A percentile compares a stretch with the other conserved stretches of the same genome.
These are phyloP conservation scores for Zostera marina DNA, from an alignment of 116 monocot species.

Conservation along the genomic window DNA sequence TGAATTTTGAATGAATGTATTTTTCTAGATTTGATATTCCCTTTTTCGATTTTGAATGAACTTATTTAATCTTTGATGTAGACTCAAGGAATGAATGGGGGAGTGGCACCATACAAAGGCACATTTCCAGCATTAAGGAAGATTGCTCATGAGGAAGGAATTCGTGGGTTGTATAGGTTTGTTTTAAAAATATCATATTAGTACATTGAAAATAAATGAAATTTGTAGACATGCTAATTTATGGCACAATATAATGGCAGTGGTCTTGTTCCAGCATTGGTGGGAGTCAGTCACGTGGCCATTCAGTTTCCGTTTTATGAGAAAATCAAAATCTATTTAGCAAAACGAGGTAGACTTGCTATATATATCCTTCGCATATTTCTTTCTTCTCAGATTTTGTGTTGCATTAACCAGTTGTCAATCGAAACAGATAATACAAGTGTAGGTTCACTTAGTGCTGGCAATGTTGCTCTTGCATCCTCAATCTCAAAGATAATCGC, in stretches of 20 bases:
- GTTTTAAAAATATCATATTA: neutral
- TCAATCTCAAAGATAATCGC: conserved; percentile 73
- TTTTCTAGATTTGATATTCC: neutral
- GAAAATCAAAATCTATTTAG: conserved; percentile 63
- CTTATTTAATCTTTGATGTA: conserved; percentile 10
- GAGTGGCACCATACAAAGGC: conserved; percentile 44
- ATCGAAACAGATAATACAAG: conserved; percentile 46
- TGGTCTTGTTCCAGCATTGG: conserved; percentile 86
- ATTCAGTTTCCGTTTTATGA: conserved; percentile 93
- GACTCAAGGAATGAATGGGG: conserved; percentile 61
- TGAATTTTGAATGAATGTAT: neutral
- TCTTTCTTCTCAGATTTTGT: neutral
- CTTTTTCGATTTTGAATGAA: neutral
- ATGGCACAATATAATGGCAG: conserved; percentile 21
- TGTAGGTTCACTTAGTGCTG: conserved; percentile 49
- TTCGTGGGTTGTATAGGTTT: conserved; percentile 83
- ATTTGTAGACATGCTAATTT: neutral
- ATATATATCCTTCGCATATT: neutral
- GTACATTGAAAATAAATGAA: neutral
- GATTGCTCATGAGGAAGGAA: conserved; percentile 72
- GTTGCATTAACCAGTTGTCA: neutral
- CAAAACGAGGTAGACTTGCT: conserved; percentile 38
- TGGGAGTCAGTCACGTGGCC: conserved; percentile 85
- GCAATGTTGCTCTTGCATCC: conserved; percentile 79
- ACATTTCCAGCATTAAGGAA: conserved; percentile 53